Conservation (phyloP, 2,329 filamentous ascomycete genomes). For the Lecanicillium sp. region DNA sequence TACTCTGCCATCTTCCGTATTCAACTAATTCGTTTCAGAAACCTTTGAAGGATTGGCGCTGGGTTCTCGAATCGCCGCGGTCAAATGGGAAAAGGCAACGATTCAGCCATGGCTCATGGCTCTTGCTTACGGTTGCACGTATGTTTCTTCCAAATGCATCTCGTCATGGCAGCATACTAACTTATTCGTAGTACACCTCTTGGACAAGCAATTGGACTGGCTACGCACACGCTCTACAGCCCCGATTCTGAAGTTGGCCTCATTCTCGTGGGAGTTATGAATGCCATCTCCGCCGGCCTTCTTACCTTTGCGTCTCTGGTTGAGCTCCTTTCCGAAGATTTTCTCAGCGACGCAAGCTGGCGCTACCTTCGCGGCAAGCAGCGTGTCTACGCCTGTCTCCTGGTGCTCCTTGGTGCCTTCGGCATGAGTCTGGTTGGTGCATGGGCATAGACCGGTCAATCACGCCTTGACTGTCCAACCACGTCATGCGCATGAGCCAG, state of each 20-base stretch:
- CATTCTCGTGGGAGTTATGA: constrained; percentile 67
- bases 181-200: constrained; percentile 46
- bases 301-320: constrained; percentile 66
- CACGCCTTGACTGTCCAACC: constrained; percentile 5
- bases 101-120: constrained; percentile 52
- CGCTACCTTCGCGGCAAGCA: constrained; percentile 45
- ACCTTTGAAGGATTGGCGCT: constrained; percentile 54
- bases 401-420: constrained; percentile 54
- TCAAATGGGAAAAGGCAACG: constrained; percentile 36
- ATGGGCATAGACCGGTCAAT: constrained; percentile 43
- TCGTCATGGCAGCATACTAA: constrained; percentile 13
- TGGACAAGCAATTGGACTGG: constrained; percentile 67
- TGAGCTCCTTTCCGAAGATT: constrained; percentile 67
- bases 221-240: constrained; percentile 64
- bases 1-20: too few species aligned
- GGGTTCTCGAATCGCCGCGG: constrained; percentile 56
- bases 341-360: constrained; percentile 60
- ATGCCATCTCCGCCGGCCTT: constrained; percentile 66
- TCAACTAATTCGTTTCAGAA: constrained; percentile 26
- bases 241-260: constrained; percentile 60
- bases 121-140: constrained; percentile 50
- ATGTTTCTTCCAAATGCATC: constrained; percentile 22
- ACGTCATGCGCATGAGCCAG: not conserved
- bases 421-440: constrained; percentile 59
- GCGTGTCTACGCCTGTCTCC: constrained; percentile 47